Evolutionary conservation across 2,329 filamentous ascomycete species (phyloP), one percentile per base, ranked within the genome.

Genomic region (Cercospora citrullina): DNA sequence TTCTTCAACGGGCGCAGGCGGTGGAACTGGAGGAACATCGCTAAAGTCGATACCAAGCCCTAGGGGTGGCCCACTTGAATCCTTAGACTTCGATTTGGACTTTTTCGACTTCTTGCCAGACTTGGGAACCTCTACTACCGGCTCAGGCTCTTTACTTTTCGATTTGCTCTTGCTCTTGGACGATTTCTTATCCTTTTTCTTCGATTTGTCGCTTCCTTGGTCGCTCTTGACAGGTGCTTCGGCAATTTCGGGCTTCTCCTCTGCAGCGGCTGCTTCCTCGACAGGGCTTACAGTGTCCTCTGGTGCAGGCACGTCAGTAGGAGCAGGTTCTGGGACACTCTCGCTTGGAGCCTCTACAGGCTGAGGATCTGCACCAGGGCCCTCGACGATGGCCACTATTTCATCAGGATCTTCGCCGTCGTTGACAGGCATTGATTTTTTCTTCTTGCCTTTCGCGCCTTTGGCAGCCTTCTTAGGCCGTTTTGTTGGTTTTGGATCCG

Each of bases 391-490:
- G 4, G 71, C 70, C 33, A 73, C 70, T 23, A 76, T 72, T 48
- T 76, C 73, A 26, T 75, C 72, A 4, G 72, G 71, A 21, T 64
- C 59, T 2, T 63, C 66, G 14, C 67, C 66, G 16, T 68, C 67
- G 8, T 51, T 58, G 58, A 64, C 48, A 23, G 55, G 59, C 4
- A 53, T 59, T 31, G 72, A 71, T 66, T 72, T 75, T 42, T 73
- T 75, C 60, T 72, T 74, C 64, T 55, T 65, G 28, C 63, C 67
- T 66, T 76, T 76, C 12, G 67, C 55, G 2, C 69, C 65, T 42
- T 70, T 73, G 2, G 63, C 57, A 48, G 48, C 64, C 62, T 75
- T 75, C 67, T 76, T 76, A 63, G 73, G 74, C 2, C 74, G 66
- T 10, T 66, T 53, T 4, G 73, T 75, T 5, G 70, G 64, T 31